Base-by-base conservation (phyloP, 306 rosid genomes). In the Rosa chinensis region DNA sequence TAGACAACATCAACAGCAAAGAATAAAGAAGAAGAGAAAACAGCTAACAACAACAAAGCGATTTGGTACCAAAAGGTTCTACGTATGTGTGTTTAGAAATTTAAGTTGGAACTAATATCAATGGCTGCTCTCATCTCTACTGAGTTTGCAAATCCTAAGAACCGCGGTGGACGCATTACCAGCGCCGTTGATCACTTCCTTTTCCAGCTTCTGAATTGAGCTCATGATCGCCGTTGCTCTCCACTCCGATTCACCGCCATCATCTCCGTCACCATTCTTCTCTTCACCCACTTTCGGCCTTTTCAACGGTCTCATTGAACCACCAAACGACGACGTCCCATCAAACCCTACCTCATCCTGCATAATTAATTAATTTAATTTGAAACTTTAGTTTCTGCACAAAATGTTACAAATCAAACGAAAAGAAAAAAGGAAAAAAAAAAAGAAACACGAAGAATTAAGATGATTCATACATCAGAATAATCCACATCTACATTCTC, bases 121-220 rank as follows among this genome's bases (percentile, higher is more conserved):
- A 35, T 43, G 68, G 78, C 79, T 80, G 70, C 73, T 78, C 77
- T 86, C 87, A 72, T 86, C 86, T 77, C 88, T 77, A 74, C 86
- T 73, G 14, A 83, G 83, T 56, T 78, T 85, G 67, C 84, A 62
- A 61, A 85, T 85, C 55, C 85, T 81, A 6, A 79, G 77, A 10
- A 88, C 71, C 43, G 82, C 55, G 18, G 78, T 82, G 55, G 92
- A 66, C 3, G 85, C 83, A 32, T 67, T 56, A 12, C 76, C 69
- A 2, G 18, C 75, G 66, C 64, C 77, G 25, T 28, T 5, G 73
- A 61, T 66, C 3, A 20, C 74, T 28, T 70, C 83, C 32, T 75
- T 79, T 70, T 63, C 77, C 18, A 82, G 82, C 47, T 81, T 75
- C 69, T 42, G 81, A 35, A 86, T 75, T 21, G 91, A 70, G 80